Percentiles rank a stretch among this genome's conserved stretches.
These are phyloP conservation scores for Pholiota molesta DNA, from an alignment of 768 basidiomycete genomes.

Conservation along the genomic window DNA sequence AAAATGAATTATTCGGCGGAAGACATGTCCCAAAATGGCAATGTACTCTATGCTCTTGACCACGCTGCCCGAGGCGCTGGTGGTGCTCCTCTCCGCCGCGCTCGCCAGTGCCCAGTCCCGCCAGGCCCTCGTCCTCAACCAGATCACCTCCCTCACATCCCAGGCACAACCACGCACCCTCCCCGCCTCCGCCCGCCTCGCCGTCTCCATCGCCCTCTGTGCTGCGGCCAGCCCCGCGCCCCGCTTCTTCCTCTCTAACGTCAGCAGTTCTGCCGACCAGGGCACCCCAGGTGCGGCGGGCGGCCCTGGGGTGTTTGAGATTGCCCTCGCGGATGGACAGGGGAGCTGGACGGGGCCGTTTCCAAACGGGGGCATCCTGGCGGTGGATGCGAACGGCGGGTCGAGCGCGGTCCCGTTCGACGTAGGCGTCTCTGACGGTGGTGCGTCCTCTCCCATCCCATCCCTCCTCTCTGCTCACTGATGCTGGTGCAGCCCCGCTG, in stretches of 20 bases:
- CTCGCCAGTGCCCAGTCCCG: background rate
- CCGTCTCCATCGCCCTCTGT: conserved; percentile 57
- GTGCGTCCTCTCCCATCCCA: conserved; percentile 21
- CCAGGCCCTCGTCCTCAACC: background rate
- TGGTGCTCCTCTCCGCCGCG: background rate
- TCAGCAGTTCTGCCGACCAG: conserved; percentile 30
- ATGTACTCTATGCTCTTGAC: background rate
- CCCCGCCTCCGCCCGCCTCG: conserved; percentile 35
- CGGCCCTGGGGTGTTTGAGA: conserved; percentile 48
- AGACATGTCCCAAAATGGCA: too few species aligned
- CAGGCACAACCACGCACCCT: conserved; percentile 41
- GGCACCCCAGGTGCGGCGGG: conserved; percentile 40
- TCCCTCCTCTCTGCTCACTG: background rate
- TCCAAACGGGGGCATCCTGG: conserved; percentile 51
- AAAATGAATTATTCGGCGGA: too few species aligned
- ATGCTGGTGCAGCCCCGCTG: conserved; percentile 41
- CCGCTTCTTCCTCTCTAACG: conserved; percentile 65
- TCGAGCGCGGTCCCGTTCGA: conserved; percentile 49
- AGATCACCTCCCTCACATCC: conserved; percentile 30
- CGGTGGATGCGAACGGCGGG: conserved; percentile 40
- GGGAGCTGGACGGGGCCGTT: conserved; percentile 52
- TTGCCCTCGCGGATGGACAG: conserved; percentile 47
- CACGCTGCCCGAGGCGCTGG: background rate
- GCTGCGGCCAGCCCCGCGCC: conserved; percentile 37
- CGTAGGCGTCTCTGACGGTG: conserved; percentile 54